Percentiles rank a stretch among this genome's conserved stretches.
Conservation (phyloP, 805 yeast species). For the Zygoascus bituminiphila region DNA sequence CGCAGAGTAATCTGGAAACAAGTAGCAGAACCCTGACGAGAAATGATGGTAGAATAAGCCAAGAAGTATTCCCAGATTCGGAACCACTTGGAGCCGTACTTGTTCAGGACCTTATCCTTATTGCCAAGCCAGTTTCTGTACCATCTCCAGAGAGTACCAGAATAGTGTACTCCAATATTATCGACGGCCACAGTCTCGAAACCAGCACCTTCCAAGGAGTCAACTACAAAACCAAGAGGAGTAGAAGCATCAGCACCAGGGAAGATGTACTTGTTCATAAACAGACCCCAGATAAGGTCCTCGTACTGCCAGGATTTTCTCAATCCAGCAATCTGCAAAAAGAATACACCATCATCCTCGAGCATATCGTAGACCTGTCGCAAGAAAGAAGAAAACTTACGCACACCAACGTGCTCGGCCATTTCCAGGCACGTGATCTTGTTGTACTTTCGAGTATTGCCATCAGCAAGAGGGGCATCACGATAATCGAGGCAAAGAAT, state of each 20-base stretch:
- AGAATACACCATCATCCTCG: slow-evolving; percentile 86
- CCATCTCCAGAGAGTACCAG: slow-evolving; percentile 90
- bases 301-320: slow-evolving; percentile 93
- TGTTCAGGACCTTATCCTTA: slow-evolving; percentile 63
- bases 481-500: slow-evolving; percentile 83
- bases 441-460: slow-evolving; percentile 52
- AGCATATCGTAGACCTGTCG: slow-evolving; percentile 76
- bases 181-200: slow-evolving; percentile 79
- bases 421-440: slow-evolving; percentile 87
- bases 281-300: slow-evolving; percentile 88
- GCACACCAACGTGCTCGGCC: slow-evolving; percentile 95
- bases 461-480: slow-evolving; percentile 69
- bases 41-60: slow-evolving; percentile 70
- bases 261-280: slow-evolving; percentile 93
- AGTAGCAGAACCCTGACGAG: slow-evolving; percentile 91
- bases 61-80: slow-evolving; percentile 90
- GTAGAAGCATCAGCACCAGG: slow-evolving; percentile 98
- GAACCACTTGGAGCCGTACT: slow-evolving; percentile 85
- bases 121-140: slow-evolving; percentile 88
- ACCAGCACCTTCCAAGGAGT: slow-evolving; percentile 71
- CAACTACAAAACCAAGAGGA: slow-evolving; percentile 75
- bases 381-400: slow-evolving; percentile 69
- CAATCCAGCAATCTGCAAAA: slow-evolving; percentile 81
- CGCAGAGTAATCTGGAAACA: slow-evolving; percentile 86
- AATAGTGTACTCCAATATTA: slow-evolving; percentile 87